A percentile compares a stretch with the other conserved stretches of the same genome.
Conservation (phyloP, 306 rosid species). For the Gastrolobium villosum region DNA sequence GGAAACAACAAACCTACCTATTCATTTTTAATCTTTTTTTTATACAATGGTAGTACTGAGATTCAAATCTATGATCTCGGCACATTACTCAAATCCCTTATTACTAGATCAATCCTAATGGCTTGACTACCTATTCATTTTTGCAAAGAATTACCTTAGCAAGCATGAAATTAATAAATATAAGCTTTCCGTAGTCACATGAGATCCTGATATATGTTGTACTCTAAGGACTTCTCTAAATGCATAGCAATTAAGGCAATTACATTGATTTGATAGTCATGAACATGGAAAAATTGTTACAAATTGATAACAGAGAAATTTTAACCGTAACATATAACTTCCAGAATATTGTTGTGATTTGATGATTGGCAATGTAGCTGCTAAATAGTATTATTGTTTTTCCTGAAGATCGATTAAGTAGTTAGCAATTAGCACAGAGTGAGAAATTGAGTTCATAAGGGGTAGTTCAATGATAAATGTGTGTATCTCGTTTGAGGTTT, state of each 20-base stretch:
- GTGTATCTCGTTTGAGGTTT: not conserved
- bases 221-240: not conserved
- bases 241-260: not conserved
- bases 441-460: not conserved
- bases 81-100: no score
- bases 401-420: not conserved
- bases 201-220: not conserved
- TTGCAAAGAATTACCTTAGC: not conserved
- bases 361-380: not conserved
- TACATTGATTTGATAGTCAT: not conserved
- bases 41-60: no score
- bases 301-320: not conserved
- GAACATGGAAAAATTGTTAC: not conserved
- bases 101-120: no score
- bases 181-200: not conserved
- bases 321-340: not conserved
- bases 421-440: not conserved
- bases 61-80: no score
- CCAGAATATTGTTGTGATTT: not conserved
- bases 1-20: not conserved
- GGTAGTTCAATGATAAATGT: not conserved
- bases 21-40: no score
- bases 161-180: not conserved
- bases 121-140: not conserved
- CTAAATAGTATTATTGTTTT: not conserved